Conservation (phyloP, 1,284 basidiomycete species). For the Vanrija pseudolonga region DNA sequence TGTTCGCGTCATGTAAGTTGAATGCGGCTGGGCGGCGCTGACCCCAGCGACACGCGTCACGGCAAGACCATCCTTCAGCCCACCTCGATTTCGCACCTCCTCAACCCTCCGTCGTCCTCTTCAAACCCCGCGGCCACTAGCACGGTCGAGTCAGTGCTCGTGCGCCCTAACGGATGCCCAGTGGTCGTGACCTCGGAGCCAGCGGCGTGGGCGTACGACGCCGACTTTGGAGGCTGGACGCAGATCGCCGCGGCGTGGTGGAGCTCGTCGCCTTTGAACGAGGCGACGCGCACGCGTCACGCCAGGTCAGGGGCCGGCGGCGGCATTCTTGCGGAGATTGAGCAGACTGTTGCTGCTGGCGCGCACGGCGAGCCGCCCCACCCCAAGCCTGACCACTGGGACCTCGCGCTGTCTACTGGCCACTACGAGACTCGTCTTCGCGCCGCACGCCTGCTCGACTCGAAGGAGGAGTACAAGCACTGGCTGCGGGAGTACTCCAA, state of each 20-base stretch:
- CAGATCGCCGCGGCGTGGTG: conserved; percentile 75
- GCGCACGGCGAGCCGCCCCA: background rate
- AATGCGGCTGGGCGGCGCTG: background rate
- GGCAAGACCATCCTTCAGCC: conserved; percentile 63
- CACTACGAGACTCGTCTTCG: conserved; percentile 78
- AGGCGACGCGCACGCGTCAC: conserved; percentile 7
- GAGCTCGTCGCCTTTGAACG: conserved; percentile 44
- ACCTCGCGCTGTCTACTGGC: conserved; percentile 68
- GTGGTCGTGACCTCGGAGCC: conserved; percentile 72
- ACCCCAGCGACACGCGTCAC: conserved; percentile 66
- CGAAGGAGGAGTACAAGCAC: conserved; percentile 74
- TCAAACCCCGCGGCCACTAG: conserved; percentile 30
- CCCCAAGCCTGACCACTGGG: conserved; percentile 66
- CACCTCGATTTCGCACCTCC: conserved; percentile 59
- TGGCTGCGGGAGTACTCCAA: conserved; percentile 71
- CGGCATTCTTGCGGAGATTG: conserved; percentile 28
- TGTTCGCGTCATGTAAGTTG: conserved; percentile 67
- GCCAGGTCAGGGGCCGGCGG: background rate
- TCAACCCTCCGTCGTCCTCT: conserved; percentile 48
- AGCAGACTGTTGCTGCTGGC: conserved; percentile 23
- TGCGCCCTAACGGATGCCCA: conserved; percentile 73
- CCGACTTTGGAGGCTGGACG: conserved; percentile 62
- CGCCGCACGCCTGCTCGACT: conserved; percentile 67
- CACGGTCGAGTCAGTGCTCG: conserved; percentile 54
- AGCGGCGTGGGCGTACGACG: conserved; percentile 70